A percentile compares a stretch with the other conserved stretches of the same genome.
phyloP scores from a whole-genome alignment of 2,329 filamentous ascomycete genomes.

The Fusarium oligoseptatum region DNA sequence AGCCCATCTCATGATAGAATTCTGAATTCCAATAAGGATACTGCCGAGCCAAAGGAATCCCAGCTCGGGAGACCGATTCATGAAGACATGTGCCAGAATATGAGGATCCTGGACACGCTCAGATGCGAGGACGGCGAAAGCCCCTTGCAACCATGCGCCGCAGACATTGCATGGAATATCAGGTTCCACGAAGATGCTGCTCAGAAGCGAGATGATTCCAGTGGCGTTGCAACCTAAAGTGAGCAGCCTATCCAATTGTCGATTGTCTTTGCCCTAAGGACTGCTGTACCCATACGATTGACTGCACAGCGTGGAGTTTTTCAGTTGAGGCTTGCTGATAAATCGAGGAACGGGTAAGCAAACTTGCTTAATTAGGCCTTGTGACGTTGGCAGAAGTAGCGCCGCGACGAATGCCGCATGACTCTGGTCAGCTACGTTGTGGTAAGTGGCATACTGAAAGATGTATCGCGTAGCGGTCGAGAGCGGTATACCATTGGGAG shows the following conservation, averaged over 20 bases:
- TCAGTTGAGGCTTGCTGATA: background rate
- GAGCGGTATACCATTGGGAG: background rate
- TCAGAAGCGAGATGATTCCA: conserved; percentile 8
- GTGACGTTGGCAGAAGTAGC: background rate
- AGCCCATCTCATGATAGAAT: conserved; percentile 18
- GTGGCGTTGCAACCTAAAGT: conserved; percentile 27
- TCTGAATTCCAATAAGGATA: conserved; percentile 16
- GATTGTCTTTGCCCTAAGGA: conserved; percentile 17
- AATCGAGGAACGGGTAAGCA: background rate
- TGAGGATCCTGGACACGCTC: conserved; percentile 6
- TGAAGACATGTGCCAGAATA: conserved; percentile 15
- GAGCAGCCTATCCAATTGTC: conserved; percentile 28
- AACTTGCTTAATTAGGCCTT: background rate
- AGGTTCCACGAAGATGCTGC: conserved; percentile 29
- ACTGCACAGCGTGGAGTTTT: background rate
- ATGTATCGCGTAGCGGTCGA: background rate
- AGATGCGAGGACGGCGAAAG: conserved; percentile 13
- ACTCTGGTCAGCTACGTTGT: background rate
- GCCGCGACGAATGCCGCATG: background rate
- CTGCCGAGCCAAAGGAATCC: conserved; percentile 32
- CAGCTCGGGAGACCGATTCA: conserved; percentile 15
- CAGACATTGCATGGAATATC: conserved; percentile 25
- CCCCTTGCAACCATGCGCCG: conserved; percentile 23
- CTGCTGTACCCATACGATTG: background rate
- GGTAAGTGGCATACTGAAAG: background rate